Evolutionary conservation across 495 filamentous ascomycete genomes (phyloP), one percentile per base, ranked within the genome.

Genomic region (Aspergillus taichungensis): DNA sequence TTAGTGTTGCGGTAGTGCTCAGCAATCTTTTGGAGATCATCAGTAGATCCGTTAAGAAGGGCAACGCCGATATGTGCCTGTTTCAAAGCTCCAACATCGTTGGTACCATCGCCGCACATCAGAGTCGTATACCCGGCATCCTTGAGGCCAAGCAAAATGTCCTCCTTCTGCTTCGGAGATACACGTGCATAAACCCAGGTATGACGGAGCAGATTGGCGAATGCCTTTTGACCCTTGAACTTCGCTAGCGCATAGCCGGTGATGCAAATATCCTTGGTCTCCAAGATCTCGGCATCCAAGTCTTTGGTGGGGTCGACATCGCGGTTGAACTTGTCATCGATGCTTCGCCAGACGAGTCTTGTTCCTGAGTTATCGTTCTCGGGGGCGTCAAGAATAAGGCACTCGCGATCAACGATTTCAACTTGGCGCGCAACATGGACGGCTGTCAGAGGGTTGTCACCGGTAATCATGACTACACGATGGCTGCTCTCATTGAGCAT

Each of bases 401-500:
- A 87, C 18, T 97, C 92, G 8, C 92, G 83, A 54, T 99, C 92
- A 13, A 99, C 87, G 59, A 99, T 99, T 56, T 99, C 92, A 32
- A 99, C 92, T 60, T 97, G 81, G 35, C 83, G 82, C 9, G 92
- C 92, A 47, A 99, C 92, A 60, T 99, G 91, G 18, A 92, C 85
- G 51, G 92, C 92, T 14, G 92, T 99, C 34, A 99, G 75, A 13
- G 92, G 90, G 59, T 99, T 99, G 65, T 99, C 92, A 55, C 92
- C 92, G 38, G 92, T 99, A 45, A 99, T 99, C 92, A 99, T 99
- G 53, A 97, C 86, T 45, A 94, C 87, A 52, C 92, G 88, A 69
- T 99, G 92, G 66, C 88, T 95, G 65, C 91, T 95, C 69, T 97
- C 94, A 59, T 95, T 99, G 45, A 99, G 75, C 92, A 99, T 97